These are phyloP conservation scores for Prunella vulgaris DNA, from an alignment of 257 asterid genomes.

Conservation along the genomic window DNA sequence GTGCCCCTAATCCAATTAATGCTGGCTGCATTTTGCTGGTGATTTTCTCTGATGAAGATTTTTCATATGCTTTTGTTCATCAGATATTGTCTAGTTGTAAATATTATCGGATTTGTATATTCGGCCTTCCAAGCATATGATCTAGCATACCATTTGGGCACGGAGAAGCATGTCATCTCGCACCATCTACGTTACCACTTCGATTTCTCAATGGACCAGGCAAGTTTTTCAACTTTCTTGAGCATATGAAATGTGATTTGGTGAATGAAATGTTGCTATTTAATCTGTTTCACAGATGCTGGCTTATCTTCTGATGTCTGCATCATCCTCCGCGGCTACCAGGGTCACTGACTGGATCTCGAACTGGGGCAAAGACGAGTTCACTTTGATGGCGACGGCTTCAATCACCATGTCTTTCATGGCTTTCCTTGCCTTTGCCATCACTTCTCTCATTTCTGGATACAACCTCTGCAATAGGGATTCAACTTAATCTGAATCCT, in stretches of 20 bases:
- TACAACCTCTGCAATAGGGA: constrained; percentile 53
- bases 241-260: too few relatives aligned
- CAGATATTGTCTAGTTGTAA: constrained; percentile 70
- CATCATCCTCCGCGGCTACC: constrained; percentile 83
- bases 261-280: neutral
- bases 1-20: too few relatives aligned
- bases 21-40: too few relatives aligned
- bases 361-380: constrained; percentile 84
- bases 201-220: constrained; percentile 83
- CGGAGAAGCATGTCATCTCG: constrained; percentile 53
- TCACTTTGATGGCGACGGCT: constrained; percentile 74
- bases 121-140: constrained; percentile 61
- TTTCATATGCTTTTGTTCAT: neutral
- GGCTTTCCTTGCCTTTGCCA: constrained; percentile 66
- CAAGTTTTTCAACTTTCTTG: constrained; percentile 29
- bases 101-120: constrained; percentile 69
- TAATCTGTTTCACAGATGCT: constrained; percentile 42
- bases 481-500: constrained; percentile 24
- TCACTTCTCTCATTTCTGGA: constrained; percentile 66
- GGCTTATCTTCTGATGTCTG: constrained; percentile 81
- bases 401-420: constrained; percentile 72
- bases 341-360: constrained; percentile 77
- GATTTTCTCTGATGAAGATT: too few relatives aligned
- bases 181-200: constrained; percentile 51
- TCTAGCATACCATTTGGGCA: constrained; percentile 50